Evolutionary conservation across 169 alveolate species (phyloP).

Genomic region (Plasmodium inui): DNA sequence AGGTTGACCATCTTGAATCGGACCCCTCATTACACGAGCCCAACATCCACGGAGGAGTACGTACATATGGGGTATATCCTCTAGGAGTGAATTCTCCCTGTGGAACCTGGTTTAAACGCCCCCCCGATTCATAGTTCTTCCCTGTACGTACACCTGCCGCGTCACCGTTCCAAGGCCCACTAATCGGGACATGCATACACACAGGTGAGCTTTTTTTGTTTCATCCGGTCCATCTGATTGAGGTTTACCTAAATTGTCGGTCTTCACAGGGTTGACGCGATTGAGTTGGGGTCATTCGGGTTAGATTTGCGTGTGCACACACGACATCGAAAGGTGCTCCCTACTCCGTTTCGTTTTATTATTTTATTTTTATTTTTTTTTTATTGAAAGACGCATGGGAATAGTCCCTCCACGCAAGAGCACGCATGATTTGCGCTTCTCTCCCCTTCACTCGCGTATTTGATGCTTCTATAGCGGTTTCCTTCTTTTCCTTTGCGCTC

Average conservation of each 20-base stretch:
- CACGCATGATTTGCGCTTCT: not conserved
- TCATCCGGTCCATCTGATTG: not conserved
- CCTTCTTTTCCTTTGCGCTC: not conserved
- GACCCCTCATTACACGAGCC: not conserved
- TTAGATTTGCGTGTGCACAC: not conserved
- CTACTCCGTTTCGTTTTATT: not conserved
- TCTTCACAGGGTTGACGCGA: not conserved
- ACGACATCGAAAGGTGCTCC: not conserved
- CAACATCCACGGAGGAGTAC: not conserved
- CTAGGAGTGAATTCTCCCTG: not conserved
- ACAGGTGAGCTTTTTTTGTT: not conserved
- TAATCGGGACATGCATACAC: not conserved
- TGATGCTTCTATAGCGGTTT: not conserved
- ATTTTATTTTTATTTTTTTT: too few species aligned
- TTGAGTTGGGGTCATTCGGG: not conserved
- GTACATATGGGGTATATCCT: not conserved
- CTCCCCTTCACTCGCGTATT: not conserved
- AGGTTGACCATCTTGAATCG: not conserved
- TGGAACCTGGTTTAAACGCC: not conserved
- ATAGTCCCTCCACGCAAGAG: not conserved
- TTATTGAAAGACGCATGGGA: not conserved
- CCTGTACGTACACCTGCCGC: not conserved
- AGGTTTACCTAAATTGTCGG: not conserved
- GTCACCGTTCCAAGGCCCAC: not conserved
- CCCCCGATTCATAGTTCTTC: not conserved